Evolutionary conservation across 148 eudicot species (phyloP).

Genomic region (Rhododendron ovatum): DNA sequence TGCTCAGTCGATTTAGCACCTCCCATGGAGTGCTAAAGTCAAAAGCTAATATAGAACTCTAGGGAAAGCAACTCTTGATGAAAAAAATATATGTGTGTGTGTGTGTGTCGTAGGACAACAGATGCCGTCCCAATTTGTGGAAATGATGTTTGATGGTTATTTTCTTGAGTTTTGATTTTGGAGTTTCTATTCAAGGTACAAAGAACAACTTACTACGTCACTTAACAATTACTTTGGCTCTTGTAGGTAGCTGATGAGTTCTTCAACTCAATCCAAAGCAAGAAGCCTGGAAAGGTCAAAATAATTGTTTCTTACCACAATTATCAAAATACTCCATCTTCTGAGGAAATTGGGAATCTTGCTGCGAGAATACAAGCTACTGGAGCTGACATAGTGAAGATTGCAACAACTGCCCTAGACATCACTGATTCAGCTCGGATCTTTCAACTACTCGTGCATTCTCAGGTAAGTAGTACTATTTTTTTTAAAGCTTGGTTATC

Average conservation of each 20-base stretch:
- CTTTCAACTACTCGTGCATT: slow-evolving; percentile 62
- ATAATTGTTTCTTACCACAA: slow-evolving; percentile 81
- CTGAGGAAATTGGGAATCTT: slow-evolving; percentile 67
- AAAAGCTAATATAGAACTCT: too few species aligned
- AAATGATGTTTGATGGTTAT: neutral
- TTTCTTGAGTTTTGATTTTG: too few species aligned
- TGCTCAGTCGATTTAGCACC: too few species aligned
- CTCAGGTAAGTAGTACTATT: slow-evolving; percentile 40
- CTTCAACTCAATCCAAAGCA: slow-evolving; percentile 33
- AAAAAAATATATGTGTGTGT: too few species aligned
- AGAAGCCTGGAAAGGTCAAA: slow-evolving; percentile 51
- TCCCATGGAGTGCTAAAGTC: too few species aligned
- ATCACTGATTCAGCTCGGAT: slow-evolving; percentile 74
- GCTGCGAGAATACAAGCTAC: slow-evolving; percentile 69
- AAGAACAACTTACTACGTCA: neutral
- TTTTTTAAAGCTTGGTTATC: neutral
- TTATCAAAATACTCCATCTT: slow-evolving; percentile 62
- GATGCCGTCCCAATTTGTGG: neutral
- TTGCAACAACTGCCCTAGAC: slow-evolving; percentile 78
- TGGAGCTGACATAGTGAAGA: slow-evolving; percentile 82
- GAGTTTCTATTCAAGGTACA: neutral
- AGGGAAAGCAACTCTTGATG: too few species aligned
- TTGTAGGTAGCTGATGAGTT: slow-evolving; percentile 58
- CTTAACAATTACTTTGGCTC: neutral
- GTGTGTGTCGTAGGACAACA: too few species aligned